Conservation (phyloP, 1,284 basidiomycete species). For the Fomitopsis pinicola region DNA sequence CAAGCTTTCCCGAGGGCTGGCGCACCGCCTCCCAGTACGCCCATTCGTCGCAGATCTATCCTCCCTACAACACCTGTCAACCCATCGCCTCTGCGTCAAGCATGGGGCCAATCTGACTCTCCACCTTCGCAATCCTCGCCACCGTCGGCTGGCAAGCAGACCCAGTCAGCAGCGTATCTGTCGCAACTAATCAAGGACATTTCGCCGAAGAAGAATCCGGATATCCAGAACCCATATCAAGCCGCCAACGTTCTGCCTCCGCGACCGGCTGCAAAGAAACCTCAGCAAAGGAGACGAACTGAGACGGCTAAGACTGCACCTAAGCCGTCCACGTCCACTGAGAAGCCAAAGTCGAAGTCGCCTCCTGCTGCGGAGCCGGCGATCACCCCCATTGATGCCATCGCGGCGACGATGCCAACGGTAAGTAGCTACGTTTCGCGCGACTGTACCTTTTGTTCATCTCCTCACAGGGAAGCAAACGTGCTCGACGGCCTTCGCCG, state of each 20-base stretch:
- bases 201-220: constrained; percentile 56
- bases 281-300: constrained; percentile 22
- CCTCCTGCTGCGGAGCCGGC: constrained; percentile 28
- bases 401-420: constrained; percentile 70
- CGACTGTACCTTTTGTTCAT: background rate
- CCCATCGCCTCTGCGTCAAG: constrained; percentile 66
- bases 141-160: constrained; percentile 41
- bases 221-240: constrained; percentile 70
- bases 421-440: constrained; percentile 29
- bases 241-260: constrained; percentile 53
- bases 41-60: constrained; percentile 38
- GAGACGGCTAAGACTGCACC: constrained; percentile 23
- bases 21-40: background rate
- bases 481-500: constrained; percentile 54
- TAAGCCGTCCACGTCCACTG: constrained; percentile 5
- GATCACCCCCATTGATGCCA: constrained; percentile 56
- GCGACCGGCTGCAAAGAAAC: constrained; percentile 35
- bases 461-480: constrained; percentile 56
- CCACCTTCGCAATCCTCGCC: constrained; percentile 34
- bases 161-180: constrained; percentile 61
- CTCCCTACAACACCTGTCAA: constrained; percentile 48
- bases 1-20: background rate
- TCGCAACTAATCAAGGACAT: constrained; percentile 63
- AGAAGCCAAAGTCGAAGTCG: background rate
- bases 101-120: constrained; percentile 47